Conservation (phyloP, 225 moss, liverwort and hornwort genomes). For the Physcomitrium patens region DNA sequence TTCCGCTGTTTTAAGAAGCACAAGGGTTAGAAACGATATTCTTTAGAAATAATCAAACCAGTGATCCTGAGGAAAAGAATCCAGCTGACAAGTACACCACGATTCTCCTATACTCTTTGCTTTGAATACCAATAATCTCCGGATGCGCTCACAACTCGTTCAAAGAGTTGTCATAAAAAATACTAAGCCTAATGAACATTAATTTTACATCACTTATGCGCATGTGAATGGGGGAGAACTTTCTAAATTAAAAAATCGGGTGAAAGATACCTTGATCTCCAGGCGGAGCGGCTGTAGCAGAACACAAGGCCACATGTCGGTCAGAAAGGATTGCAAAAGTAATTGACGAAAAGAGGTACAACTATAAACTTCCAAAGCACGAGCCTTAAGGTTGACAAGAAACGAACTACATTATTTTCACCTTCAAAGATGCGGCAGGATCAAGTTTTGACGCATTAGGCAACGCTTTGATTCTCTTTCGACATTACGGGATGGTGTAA, state of each 20-base stretch:
- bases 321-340: constrained; percentile 4
- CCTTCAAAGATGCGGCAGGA: not conserved
- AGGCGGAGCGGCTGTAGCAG: constrained; percentile 58
- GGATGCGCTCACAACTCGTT: not conserved
- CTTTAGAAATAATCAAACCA: too few relatives aligned
- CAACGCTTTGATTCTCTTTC: not conserved
- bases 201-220: not conserved
- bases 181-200: too few relatives aligned
- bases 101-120: too few relatives aligned
- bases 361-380: constrained; percentile 10
- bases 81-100: too few relatives aligned
- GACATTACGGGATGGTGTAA: not conserved
- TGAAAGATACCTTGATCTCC: constrained; percentile 54
- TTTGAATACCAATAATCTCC: too few relatives aligned
- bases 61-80: too few relatives aligned
- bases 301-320: constrained; percentile 26
- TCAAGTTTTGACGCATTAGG: not conserved
- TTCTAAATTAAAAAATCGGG: not conserved
- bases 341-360: not conserved
- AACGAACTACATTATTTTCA: not conserved
- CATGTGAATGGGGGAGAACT: not conserved
- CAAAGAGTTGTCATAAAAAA: not conserved
- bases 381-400: constrained; percentile 2
- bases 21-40: constrained; percentile 10
- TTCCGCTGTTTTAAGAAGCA: constrained; percentile 67